phyloP scores from a whole-genome alignment of 208 protist species.

The Acanthamoeba castellanii region DNA sequence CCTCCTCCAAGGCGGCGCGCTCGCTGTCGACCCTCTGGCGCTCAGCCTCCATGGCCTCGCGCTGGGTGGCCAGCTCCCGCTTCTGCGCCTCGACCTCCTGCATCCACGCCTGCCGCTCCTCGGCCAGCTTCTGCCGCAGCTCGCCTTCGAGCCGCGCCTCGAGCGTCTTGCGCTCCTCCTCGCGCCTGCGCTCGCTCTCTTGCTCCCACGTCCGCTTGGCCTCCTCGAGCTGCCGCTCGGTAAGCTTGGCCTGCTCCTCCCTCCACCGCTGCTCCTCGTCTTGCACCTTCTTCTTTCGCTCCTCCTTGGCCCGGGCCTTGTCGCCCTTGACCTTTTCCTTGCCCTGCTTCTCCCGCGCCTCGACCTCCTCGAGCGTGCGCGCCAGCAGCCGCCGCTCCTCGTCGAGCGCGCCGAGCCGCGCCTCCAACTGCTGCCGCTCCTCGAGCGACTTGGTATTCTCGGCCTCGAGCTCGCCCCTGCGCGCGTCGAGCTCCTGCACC shows the following conservation, averaged over 20 bases:
- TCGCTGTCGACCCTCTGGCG: neutral
- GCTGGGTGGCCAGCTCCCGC: neutral
- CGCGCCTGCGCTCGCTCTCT: neutral
- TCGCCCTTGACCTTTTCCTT: neutral
- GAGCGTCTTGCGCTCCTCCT: neutral
- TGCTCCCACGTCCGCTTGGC: constrained; percentile 8
- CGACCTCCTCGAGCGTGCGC: neutral
- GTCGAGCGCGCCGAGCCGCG: neutral
- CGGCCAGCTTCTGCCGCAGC: constrained; percentile 24
- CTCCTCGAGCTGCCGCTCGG: constrained; percentile 17
- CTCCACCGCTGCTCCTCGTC: neutral
- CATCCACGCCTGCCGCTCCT: neutral
- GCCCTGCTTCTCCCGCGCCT: constrained; percentile 24
- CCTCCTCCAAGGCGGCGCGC: neutral
- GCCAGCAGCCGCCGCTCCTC: neutral
- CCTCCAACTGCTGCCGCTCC: neutral
- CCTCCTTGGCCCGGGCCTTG: constrained; percentile 1
- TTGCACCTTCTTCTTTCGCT: neutral
- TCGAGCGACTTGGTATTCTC: neutral
- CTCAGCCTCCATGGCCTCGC: neutral
- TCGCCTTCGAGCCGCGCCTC: neutral
- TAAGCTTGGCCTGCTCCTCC: neutral
- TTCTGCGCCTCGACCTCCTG: constrained; percentile 19
- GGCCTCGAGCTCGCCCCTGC: neutral
- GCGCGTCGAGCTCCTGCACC: neutral